These are phyloP conservation scores for Phytophthora megakarya DNA, from an alignment of 352 stramenopile genomes.

Conservation along the genomic window DNA sequence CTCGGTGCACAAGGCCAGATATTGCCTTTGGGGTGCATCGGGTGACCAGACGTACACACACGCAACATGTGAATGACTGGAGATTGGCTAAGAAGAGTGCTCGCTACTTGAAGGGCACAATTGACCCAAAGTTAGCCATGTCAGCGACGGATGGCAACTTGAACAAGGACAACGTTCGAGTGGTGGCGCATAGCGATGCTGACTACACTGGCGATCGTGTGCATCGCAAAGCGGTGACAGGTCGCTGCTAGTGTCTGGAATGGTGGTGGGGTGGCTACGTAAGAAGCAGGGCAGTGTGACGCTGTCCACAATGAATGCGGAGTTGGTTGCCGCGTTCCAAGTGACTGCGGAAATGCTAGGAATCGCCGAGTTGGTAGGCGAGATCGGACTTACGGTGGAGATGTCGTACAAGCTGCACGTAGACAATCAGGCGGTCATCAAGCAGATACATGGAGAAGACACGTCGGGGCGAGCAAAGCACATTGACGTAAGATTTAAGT, in stretches of 20 bases:
- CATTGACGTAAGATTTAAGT: constrained; percentile 23
- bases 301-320: constrained; percentile 28
- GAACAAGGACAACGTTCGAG: not conserved
- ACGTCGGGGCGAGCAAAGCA: constrained; percentile 1
- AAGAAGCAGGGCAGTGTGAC: constrained; percentile 31
- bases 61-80: too few relatives aligned
- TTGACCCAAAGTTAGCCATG: too few relatives aligned
- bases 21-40: constrained; percentile 34
- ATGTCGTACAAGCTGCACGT: too few relatives aligned
- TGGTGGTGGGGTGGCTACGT: constrained; percentile 19
- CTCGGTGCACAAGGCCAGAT: constrained; percentile 38
- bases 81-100: too few relatives aligned
- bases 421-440: constrained; percentile 25
- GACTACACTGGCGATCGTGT: constrained; percentile 27
- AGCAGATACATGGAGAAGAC: constrained; percentile 10
- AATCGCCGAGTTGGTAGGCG: not conserved
- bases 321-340: constrained; percentile 26
- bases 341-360: constrained; percentile 21
- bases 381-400: not conserved
- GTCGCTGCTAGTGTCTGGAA: constrained; percentile 17
- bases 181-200: constrained; percentile 27
- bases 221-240: constrained; percentile 29
- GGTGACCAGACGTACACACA: constrained; percentile 21
- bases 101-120: constrained; percentile 31
- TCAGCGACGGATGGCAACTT: constrained; percentile 9